Conservation (phyloP, 1,284 basidiomycete genomes). For the Athelia sp. region DNA sequence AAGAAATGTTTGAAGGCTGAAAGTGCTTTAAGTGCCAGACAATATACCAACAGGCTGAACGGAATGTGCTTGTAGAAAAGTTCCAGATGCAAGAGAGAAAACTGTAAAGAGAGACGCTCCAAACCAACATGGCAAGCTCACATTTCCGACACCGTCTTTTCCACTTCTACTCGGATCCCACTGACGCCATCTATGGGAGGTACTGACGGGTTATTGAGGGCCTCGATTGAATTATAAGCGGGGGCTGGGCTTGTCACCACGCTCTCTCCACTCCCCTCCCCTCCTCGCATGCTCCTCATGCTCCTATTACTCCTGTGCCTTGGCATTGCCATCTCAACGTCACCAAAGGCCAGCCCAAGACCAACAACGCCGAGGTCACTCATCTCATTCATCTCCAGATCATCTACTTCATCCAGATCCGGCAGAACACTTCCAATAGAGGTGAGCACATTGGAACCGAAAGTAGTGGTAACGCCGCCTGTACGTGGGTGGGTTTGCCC, state of each 20-base stretch:
- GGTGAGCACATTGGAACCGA: slow-evolving; percentile 59
- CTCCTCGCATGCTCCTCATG: slow-evolving; percentile 22
- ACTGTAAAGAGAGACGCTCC: too few relatives aligned
- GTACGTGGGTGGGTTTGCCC: slow-evolving; percentile 19
- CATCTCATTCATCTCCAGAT: slow-evolving; percentile 52
- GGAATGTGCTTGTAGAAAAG: too few relatives aligned
- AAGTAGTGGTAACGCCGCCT: slow-evolving; percentile 33
- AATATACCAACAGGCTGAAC: too few relatives aligned
- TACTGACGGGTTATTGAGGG: slow-evolving; percentile 30
- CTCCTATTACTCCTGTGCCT: slow-evolving; percentile 12
- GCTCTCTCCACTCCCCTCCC: slow-evolving; percentile 20
- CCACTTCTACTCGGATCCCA: slow-evolving; percentile 62
- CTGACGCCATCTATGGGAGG: slow-evolving; percentile 32
- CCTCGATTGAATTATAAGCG: slow-evolving; percentile 47
- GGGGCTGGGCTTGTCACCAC: slow-evolving; percentile 40
- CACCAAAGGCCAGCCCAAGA: slow-evolving; percentile 4
- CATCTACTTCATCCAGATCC: slow-evolving; percentile 44
- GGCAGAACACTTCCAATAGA: slow-evolving; percentile 63
- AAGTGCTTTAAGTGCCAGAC: too few relatives aligned
- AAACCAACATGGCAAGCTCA: slow-evolving; percentile 12
- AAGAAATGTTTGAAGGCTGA: too few relatives aligned
- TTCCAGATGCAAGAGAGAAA: too few relatives aligned
- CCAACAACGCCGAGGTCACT: slow-evolving; percentile 29
- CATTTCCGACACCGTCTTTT: slow-evolving; percentile 52
- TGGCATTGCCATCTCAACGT: slow-evolving; percentile 29